A percentile compares a stretch with the other conserved stretches of the same genome.
Conservation (phyloP, 2,329 filamentous ascomycete genomes). For the Remersonia thermophila region DNA sequence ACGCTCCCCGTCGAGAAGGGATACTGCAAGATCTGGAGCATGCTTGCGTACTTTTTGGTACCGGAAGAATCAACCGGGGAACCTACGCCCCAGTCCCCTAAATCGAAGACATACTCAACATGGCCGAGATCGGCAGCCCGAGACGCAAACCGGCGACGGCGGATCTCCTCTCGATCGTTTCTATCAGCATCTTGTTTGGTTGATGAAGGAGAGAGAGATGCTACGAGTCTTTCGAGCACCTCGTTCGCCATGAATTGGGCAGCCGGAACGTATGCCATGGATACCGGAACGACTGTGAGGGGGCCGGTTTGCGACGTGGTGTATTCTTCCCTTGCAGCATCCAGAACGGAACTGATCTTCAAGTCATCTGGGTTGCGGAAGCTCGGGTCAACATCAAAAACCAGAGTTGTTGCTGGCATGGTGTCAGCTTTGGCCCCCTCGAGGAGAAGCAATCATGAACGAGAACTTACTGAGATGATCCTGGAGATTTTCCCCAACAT, state of each 20-base stretch:
- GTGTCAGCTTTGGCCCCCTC: too few species aligned
- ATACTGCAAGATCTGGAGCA: conserved; percentile 39
- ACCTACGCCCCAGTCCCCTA: conserved; percentile 33
- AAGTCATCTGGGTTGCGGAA: conserved; percentile 30
- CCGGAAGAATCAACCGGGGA: conserved; percentile 19
- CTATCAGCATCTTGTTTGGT: not conserved
- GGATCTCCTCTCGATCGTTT: conserved; percentile 19
- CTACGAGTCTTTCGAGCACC: not conserved
- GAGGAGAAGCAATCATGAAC: too few species aligned
- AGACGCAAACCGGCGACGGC: conserved; percentile 22
- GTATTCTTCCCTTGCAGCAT: conserved; percentile 25
- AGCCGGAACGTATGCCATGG: conserved; percentile 31
- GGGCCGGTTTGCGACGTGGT: conserved; percentile 20
- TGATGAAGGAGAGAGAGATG: not conserved
- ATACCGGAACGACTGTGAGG: conserved; percentile 27
- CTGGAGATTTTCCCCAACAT: conserved; percentile 38
- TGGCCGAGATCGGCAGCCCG: conserved; percentile 26
- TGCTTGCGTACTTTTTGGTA: conserved; percentile 34
- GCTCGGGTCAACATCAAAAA: conserved; percentile 33
- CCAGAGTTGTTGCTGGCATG: conserved; percentile 20
- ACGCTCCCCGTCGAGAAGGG: conserved; percentile 37
- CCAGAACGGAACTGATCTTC: conserved; percentile 18
- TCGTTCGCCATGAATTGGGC: conserved; percentile 21
- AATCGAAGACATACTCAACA: conserved; percentile 36
- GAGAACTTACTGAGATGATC: conserved; percentile 20